Base-by-base conservation (phyloP, 805 yeast genomes). In the Barnettozyma sucrosica region DNA sequence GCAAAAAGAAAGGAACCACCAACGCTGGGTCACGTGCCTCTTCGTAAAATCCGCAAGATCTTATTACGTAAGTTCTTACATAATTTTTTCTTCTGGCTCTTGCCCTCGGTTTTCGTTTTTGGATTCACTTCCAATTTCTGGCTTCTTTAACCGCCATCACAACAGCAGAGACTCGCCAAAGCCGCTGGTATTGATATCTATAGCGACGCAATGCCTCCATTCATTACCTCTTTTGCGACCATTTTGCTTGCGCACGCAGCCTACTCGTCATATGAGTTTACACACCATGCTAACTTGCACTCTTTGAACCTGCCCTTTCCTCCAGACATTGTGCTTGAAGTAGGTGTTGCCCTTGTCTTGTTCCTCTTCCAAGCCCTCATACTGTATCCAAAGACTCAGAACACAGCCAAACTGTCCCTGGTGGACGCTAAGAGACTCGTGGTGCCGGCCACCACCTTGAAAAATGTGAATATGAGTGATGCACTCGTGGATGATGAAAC, bases 231-330 rank as follows among this genome's bases (percentile, higher is more conserved):
- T 2, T 4, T 45, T 2, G 51, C 44, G 11, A 9, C 43, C 1
- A 1, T 36, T 5, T 30, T 45, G 7, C 46, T 48, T 5, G n/a
- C 24, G 3, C 51, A 48, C 30, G 46, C 51, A 6, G 46, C 43
- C 16, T 48, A 48, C 42, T 48, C 51, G 9, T 48, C 51, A 9
- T 43, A 48, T 32, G 51, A 48, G 26, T 34, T 37, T 25, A 28
- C 42, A 2, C 45, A 46, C 19, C 30, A 37, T 39, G 16, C 37
- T 1, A 48, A 48, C 23, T 23, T 45, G 9, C 16, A 26, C 5
- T 26, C 36, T 7, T 20, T 42, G 10, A 14, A 10, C 13, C 23
- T 34, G 18, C 38, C 51, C 2, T 45, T 48, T 37, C 51, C 51
- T 9, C 20, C 18, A 6, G 51, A 48, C 24, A 38, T 48, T 8